Evolutionary conservation across 257 asterid species (phyloP).

Genomic region (Nicotiana undulata): DNA sequence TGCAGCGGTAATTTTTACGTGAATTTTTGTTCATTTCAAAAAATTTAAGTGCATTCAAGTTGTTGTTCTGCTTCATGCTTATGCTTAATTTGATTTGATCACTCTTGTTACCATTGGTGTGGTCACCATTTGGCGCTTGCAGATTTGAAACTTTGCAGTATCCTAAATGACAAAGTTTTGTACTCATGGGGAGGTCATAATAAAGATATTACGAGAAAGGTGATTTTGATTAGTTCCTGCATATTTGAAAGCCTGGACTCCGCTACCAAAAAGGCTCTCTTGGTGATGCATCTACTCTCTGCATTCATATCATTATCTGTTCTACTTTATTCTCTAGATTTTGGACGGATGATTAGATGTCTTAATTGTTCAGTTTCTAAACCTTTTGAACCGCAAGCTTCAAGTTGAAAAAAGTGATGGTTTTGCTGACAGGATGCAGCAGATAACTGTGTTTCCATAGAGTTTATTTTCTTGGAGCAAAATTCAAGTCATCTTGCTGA

Average conservation of each 20-base stretch:
- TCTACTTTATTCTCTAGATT: background rate
- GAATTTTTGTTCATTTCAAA: background rate
- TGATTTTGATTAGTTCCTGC: conserved; percentile 53
- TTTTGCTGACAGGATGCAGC: conserved; percentile 64
- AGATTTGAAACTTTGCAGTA: conserved; percentile 59
- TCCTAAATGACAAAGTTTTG: conserved; percentile 44
- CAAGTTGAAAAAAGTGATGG: conserved; percentile 11
- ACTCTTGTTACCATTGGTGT: conserved; percentile 2
- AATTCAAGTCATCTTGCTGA: conserved; percentile 47
- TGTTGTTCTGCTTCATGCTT: background rate
- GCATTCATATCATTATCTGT: conserved; percentile 14
- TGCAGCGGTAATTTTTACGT: conserved; percentile 27
- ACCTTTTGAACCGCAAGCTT: background rate
- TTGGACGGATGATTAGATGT: background rate
- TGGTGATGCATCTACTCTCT: conserved; percentile 43
- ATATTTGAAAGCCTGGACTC: conserved; percentile 44
- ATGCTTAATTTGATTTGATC: conserved; percentile 4
- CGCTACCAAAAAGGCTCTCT: conserved; percentile 47
- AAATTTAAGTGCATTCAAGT: background rate
- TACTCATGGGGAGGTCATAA: conserved; percentile 52
- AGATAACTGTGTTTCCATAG: conserved; percentile 55
- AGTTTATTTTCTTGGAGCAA: conserved; percentile 62
- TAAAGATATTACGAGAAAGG: conserved; percentile 46
- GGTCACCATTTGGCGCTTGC: conserved; percentile 22
- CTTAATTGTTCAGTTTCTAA: background rate